Percentiles rank a stretch among this genome's conserved stretches.
Conservation (phyloP, 2,329 filamentous ascomycete genomes). For the Talaromyces pinophilus region DNA sequence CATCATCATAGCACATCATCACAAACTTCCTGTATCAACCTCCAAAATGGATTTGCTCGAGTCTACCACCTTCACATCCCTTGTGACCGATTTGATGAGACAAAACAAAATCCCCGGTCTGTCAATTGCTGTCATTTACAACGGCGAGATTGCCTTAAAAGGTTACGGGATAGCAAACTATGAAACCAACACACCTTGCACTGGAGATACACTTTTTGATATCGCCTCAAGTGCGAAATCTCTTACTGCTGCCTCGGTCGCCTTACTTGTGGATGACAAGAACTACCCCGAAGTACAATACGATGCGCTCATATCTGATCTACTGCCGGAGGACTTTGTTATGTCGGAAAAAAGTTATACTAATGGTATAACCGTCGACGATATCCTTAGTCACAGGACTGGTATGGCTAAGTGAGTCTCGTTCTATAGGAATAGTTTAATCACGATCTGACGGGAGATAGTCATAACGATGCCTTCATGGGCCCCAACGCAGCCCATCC, state of each 20-base stretch:
- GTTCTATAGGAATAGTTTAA: neutral
- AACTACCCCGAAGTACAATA: constrained; percentile 45
- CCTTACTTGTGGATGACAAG: constrained; percentile 49
- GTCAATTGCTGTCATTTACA: constrained; percentile 26
- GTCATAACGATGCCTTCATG: constrained; percentile 38
- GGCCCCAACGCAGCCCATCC: constrained; percentile 33
- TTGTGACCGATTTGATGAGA: constrained; percentile 23
- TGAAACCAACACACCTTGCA: constrained; percentile 25
- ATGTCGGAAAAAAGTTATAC: constrained; percentile 52
- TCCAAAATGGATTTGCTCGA: constrained; percentile 24
- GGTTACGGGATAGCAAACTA: constrained; percentile 28
- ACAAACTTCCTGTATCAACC: neutral
- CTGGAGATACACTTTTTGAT: constrained; percentile 31
- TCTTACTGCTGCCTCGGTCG: constrained; percentile 32
- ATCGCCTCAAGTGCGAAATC: constrained; percentile 31
- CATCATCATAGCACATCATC: neutral
- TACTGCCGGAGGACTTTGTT: constrained; percentile 57
- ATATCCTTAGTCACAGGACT: constrained; percentile 56
- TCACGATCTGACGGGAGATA: constrained; percentile 33
- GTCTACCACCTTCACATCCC: constrained; percentile 17
- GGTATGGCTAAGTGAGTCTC: constrained; percentile 39
- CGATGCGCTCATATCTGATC: constrained; percentile 49
- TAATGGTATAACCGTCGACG: constrained; percentile 55
- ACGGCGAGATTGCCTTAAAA: constrained; percentile 9
- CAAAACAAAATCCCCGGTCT: constrained; percentile 29